Evolutionary conservation across 805 yeast species (phyloP).

Genomic region (Lachancea kluyveri): DNA sequence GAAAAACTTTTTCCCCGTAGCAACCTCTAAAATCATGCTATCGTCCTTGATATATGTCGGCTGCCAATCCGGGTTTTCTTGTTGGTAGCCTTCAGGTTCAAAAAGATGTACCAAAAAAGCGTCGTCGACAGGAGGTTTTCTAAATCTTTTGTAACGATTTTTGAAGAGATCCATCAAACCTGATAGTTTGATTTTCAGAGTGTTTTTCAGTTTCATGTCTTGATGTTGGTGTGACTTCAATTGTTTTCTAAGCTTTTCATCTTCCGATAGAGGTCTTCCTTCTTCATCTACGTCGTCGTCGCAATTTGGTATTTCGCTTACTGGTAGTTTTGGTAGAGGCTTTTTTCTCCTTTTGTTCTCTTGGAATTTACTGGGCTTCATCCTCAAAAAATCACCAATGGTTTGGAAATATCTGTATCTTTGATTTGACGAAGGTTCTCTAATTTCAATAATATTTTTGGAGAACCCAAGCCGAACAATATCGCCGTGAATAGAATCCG

Average conservation of each 20-base stretch:
- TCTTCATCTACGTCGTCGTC: conserved; percentile 16
- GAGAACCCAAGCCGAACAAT: conserved; percentile 24
- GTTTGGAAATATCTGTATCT: conserved; percentile 51
- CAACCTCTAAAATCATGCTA: conserved; percentile 74
- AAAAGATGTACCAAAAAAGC: conserved; percentile 65
- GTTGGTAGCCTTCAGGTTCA: conserved; percentile 41
- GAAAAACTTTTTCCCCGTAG: conserved; percentile 64
- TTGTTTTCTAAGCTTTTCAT: conserved; percentile 35
- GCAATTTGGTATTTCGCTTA: conserved; percentile 22
- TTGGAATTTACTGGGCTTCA: conserved; percentile 68
- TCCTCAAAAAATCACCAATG: conserved; percentile 46
- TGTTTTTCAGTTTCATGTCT: conserved; percentile 80
- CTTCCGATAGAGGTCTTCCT: conserved; percentile 30
- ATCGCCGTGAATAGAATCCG: conserved; percentile 38
- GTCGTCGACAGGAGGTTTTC: conserved; percentile 86
- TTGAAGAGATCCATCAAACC: conserved; percentile 88
- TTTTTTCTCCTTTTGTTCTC: conserved; percentile 47
- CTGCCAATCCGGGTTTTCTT: conserved; percentile 31
- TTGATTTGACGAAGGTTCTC: conserved; percentile 42
- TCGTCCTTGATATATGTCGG: conserved; percentile 47
- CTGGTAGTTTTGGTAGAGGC: conserved; percentile 36
- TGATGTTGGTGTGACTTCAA: conserved; percentile 43
- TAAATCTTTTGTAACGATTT: conserved; percentile 79
- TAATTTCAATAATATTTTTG: conserved; percentile 41
- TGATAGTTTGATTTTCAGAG: conserved; percentile 77